Conservation (phyloP, 495 filamentous ascomycete species). For the Zalerion maritima region DNA sequence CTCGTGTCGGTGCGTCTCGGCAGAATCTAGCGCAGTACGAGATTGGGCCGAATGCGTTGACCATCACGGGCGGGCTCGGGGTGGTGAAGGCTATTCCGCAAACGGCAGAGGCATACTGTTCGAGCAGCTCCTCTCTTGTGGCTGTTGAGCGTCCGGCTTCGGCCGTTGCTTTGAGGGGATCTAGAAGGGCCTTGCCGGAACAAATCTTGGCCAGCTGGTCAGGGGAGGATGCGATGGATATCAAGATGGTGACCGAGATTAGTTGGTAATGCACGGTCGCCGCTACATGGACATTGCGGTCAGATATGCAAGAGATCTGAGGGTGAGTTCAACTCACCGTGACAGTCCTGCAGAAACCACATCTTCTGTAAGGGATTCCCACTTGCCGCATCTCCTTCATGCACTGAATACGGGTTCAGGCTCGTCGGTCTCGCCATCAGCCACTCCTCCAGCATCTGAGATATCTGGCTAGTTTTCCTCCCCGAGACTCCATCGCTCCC, state of each 20-base stretch:
- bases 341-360: conserved; percentile 15
- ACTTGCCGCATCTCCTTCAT: too few species aligned
- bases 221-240: conserved; percentile 6
- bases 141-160: neutral
- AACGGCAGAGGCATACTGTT: conserved; percentile 14
- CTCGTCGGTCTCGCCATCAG: too few species aligned
- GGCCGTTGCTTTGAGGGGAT: conserved; percentile 5
- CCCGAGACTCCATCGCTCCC: too few species aligned
- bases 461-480: too few species aligned
- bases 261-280: conserved; percentile 19
- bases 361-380: too few species aligned
- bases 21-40: conserved; percentile 16
- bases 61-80: conserved; percentile 17
- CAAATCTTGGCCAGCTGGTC: neutral
- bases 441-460: too few species aligned
- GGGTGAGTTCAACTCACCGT: conserved; percentile 12
- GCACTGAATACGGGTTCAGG: too few species aligned
- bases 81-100: conserved; percentile 23
- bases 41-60: conserved; percentile 26
- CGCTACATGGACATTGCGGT: conserved; percentile 4
- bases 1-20: conserved; percentile 10
- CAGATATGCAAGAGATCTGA: too few species aligned
- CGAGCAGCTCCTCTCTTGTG: conserved; percentile 8
- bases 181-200: too few species aligned
- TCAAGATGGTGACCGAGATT: conserved; percentile 13